Base-by-base conservation (phyloP, 805 yeast genomes). In the Candida easanensis region DNA sequence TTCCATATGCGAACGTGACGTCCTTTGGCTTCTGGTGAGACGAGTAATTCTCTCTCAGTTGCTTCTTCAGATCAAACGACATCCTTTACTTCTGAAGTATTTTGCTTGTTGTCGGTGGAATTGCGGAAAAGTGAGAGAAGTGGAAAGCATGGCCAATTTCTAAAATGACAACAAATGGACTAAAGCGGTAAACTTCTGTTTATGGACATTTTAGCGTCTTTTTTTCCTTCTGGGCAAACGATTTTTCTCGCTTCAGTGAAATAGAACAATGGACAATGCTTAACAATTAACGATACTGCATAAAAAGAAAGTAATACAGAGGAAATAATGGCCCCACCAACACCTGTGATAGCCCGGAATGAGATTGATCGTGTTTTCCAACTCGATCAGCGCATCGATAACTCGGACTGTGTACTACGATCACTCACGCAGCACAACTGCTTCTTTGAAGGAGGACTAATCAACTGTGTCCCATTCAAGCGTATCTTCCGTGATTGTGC, bases 1-100 rank as follows among this genome's bases (percentile, higher is more conserved):
- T 93, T n/a, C 99, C 99, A 57, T 93, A 93, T 15, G 77, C 65
- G 58, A 79, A 83, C 2, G 48, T 42, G 27, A 64, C 50, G 19
- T 54, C 62, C n/a, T 62, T 59, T 1, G 82, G 79, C 43, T 76
- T 78, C 22, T 60, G 54, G 26, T 54, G 64, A 6, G 40, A 13
- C 5, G 45, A 2, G 31, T 53, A 54, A 38, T 34, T 39, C 36
- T 42, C 42, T 1, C 43, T 30, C 15, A 56, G 32, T 19, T 43
- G 52, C 2, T 41, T 34, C n/a, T 36, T 38, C 21, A 57, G 41
- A 21, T 44, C 42, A 34, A 39, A 35, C 11, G 47, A 19, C 51
- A 49, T 51, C 30, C 5, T 26, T n/a, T n/a, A n/a, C n/a, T n/a
- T n/a, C n/a, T n/a, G n/a, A n/a, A n/a, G n/a, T n/a, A n/a, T n/a